phyloP scores from a whole-genome alignment of 2,329 filamentous ascomycete species.

The Tolypocladium guangdongense region DNA sequence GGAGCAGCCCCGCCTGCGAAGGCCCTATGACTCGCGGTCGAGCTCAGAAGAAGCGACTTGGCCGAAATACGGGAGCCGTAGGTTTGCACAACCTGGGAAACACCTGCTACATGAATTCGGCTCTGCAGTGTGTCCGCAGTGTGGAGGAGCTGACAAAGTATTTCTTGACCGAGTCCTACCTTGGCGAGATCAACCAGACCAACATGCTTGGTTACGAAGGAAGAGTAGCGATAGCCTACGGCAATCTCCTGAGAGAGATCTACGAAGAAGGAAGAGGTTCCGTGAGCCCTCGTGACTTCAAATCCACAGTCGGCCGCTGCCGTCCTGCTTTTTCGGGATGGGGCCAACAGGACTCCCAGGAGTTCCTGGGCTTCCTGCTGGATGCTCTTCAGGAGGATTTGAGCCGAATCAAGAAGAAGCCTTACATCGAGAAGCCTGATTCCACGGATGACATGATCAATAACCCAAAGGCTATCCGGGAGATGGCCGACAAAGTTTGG shows the following conservation, averaged over 20 bases:
- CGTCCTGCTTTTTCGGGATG: slow-evolving; percentile 86
- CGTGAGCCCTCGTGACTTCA: slow-evolving; percentile 72
- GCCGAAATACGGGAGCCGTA: slow-evolving; percentile 62
- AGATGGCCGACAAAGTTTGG: slow-evolving; percentile 82
- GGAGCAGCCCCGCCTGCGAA: slow-evolving; percentile 54
- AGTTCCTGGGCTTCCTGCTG: slow-evolving; percentile 89
- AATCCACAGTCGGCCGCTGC: slow-evolving; percentile 67
- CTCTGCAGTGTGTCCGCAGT: slow-evolving; percentile 85
- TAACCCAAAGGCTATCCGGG: slow-evolving; percentile 66
- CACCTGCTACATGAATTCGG: slow-evolving; percentile 99
- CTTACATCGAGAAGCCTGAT: slow-evolving; percentile 94
- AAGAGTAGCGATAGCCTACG: slow-evolving; percentile 77
- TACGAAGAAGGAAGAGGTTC: slow-evolving; percentile 62
- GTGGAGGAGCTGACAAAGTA: slow-evolving; percentile 91
- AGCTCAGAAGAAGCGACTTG: slow-evolving; percentile 55
- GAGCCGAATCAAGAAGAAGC: slow-evolving; percentile 88
- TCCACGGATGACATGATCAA: slow-evolving; percentile 94
- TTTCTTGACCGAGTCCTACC: slow-evolving; percentile 66
- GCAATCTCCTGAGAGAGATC: slow-evolving; percentile 62
- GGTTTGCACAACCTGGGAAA: slow-evolving; percentile 89
- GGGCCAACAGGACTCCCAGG: slow-evolving; percentile 93
- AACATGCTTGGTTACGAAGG: slow-evolving; percentile 84
- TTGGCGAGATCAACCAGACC: slow-evolving; percentile 68
- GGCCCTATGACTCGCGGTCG: slow-evolving; percentile 61
- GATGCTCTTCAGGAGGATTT: slow-evolving; percentile 93